Evolutionary conservation across 805 yeast genomes (phyloP).

Genomic region (Candida hungchunana): DNA sequence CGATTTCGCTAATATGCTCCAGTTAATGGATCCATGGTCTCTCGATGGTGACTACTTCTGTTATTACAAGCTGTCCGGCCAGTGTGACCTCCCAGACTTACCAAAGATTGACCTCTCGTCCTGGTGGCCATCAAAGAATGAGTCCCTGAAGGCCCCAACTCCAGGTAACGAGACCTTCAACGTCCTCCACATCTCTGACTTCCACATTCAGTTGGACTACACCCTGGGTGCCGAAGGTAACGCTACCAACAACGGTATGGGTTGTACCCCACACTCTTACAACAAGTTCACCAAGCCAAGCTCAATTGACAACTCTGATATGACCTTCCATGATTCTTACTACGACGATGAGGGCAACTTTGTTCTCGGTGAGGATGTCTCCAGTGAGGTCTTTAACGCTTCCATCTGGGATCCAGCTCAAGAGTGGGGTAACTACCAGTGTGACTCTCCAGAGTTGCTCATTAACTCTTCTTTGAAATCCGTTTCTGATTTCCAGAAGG

Average conservation of each 20-base stretch:
- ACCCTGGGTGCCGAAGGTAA: conserved; percentile 54
- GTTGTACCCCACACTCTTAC: conserved; percentile 46
- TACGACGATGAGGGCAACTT: conserved; percentile 28
- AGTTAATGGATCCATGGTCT: conserved; percentile 47
- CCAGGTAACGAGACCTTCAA: conserved; percentile 46
- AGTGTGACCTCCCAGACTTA: conserved; percentile 51
- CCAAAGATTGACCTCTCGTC: conserved; percentile 42
- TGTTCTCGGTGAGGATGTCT: conserved; percentile 30
- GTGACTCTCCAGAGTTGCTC: conserved; percentile 64
- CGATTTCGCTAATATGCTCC: conserved; percentile 48
- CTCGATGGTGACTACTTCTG: conserved; percentile 62
- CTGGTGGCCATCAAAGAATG: conserved; percentile 43
- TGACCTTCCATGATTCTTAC: conserved; percentile 29
- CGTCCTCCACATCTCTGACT: conserved; percentile 63
- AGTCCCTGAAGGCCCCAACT: conserved; percentile 37
- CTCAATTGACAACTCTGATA: conserved; percentile 17
- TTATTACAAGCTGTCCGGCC: conserved; percentile 39
- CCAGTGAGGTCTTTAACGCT: conserved; percentile 29
- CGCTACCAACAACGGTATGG: conserved; percentile 46
- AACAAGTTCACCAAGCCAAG: conserved; percentile 15
- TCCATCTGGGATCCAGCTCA: conserved; percentile 49
- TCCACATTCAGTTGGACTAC: conserved; percentile 57
- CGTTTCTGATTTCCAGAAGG: conserved; percentile 32
- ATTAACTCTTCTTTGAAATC: conserved; percentile 53
- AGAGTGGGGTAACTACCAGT: conserved; percentile 55